These are phyloP conservation scores for Fusarium sp. DNA, from an alignment of 2,329 filamentous ascomycete species.

Conservation along the genomic window DNA sequence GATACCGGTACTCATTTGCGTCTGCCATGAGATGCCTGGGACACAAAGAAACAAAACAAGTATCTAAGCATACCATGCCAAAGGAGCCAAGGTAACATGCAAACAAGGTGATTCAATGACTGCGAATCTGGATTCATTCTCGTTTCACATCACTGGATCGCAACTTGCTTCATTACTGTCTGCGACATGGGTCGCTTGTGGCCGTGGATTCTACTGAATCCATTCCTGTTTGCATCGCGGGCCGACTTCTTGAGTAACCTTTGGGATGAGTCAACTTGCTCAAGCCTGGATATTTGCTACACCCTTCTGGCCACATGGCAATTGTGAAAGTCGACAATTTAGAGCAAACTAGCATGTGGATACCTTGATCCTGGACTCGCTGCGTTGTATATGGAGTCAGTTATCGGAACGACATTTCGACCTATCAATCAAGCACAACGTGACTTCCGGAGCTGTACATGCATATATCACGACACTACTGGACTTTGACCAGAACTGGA, in stretches of 20 bases:
- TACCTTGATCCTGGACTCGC: not conserved
- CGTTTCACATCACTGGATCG: constrained; percentile 4
- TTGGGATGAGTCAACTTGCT: constrained; percentile 2
- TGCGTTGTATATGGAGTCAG: not conserved
- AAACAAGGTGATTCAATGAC: constrained; percentile 9
- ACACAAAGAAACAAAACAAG: constrained; percentile 18
- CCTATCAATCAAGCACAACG: not conserved
- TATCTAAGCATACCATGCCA: constrained; percentile 24
- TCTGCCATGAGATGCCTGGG: constrained; percentile 19
- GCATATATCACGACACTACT: not conserved
- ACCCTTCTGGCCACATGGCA: constrained; percentile 9
- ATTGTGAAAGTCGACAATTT: constrained; percentile 15
- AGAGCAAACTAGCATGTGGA: not conserved
- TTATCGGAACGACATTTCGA: not conserved
- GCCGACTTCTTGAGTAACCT: not conserved
- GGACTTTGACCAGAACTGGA: not conserved
- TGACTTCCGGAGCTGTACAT: not conserved
- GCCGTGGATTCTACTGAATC: constrained; percentile 6
- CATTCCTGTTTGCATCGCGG: not conserved
- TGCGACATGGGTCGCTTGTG: constrained; percentile 15
- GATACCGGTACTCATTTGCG: constrained; percentile 18
- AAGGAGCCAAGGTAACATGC: constrained; percentile 31
- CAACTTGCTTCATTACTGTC: constrained; percentile 28
- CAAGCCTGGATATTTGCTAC: constrained; percentile 23
- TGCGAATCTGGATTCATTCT: constrained; percentile 4